These are phyloP conservation scores for Coemansia sp. DNA, from an alignment of 192 early-diverging fungal genomes.

Conservation along the genomic window DNA sequence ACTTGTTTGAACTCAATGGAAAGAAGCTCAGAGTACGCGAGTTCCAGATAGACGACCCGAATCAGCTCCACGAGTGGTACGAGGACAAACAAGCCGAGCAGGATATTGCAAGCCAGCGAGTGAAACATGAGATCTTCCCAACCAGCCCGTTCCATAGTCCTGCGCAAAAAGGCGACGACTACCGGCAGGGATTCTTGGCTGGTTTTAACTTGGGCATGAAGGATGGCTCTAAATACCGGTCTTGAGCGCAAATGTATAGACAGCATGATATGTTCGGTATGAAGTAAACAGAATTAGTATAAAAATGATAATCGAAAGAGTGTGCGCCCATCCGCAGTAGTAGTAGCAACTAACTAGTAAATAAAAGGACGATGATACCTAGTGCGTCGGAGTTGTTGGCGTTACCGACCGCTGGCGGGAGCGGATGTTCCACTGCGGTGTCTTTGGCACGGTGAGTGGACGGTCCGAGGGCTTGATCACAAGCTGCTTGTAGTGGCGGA, in stretches of 20 bases:
- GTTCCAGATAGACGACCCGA: slow-evolving; percentile 14
- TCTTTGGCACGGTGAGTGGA: slow-evolving; percentile 61
- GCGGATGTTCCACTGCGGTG: slow-evolving; percentile 49
- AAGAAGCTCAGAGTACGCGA: slow-evolving; percentile 21
- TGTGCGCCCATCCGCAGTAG: no score
- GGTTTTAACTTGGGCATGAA: slow-evolving; percentile 49
- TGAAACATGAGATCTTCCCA: slow-evolving; percentile 27
- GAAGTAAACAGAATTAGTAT: neutral
- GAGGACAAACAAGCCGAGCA: slow-evolving; percentile 13
- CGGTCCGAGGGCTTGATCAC: slow-evolving; percentile 60
- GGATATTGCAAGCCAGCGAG: neutral
- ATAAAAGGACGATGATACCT: neutral
- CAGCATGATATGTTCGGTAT: neutral
- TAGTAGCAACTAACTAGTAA: neutral
- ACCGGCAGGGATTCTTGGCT: slow-evolving; percentile 38
- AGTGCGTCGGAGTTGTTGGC: slow-evolving; percentile 18
- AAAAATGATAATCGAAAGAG: neutral
- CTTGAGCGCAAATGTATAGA: slow-evolving; percentile 3
- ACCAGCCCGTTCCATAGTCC: slow-evolving; percentile 32
- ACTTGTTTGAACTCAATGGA: slow-evolving; percentile 31
- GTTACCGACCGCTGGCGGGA: slow-evolving; percentile 24
- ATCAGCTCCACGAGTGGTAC: slow-evolving; percentile 50
- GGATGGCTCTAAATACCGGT: slow-evolving; percentile 32
- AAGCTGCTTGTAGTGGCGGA: slow-evolving; percentile 58
- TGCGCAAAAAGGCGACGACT: slow-evolving; percentile 33